Percentiles rank a stretch among this genome's conserved stretches.
Evolutionary conservation across 1,284 basidiomycete genomes (phyloP).

Genomic region (Testicularia cyperi): DNA sequence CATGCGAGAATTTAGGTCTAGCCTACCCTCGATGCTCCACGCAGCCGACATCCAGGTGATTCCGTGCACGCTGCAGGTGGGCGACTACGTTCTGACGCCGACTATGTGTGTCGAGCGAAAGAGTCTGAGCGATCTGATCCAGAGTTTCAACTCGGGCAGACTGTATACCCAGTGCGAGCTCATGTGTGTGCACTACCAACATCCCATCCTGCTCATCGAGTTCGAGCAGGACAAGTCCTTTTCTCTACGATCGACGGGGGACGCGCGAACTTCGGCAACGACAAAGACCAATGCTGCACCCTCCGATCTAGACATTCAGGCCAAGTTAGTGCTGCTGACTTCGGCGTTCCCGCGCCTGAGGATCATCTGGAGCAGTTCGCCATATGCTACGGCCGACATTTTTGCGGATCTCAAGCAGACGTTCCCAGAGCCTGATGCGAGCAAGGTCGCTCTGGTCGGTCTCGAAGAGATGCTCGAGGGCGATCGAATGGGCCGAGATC

Average conservation of each 20-base stretch:
- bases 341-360: slow-evolving; percentile 86
- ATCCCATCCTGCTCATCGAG: slow-evolving; percentile 91
- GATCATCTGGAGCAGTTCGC: slow-evolving; percentile 95
- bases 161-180: slow-evolving; percentile 96
- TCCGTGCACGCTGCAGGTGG: slow-evolving; percentile 87
- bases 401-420: slow-evolving; percentile 89
- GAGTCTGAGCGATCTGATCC: slow-evolving; percentile 84
- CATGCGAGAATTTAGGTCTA: slow-evolving; percentile 92
- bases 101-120: slow-evolving; percentile 96
- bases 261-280: slow-evolving; percentile 4
- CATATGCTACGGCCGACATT: slow-evolving; percentile 86
- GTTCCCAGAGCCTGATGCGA: slow-evolving; percentile 78
- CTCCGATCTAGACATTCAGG: slow-evolving; percentile 68
- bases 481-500: neutral
- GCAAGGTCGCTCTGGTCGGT: slow-evolving; percentile 70
- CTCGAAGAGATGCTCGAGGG: slow-evolving; percentile 21
- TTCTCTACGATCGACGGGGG: slow-evolving; percentile 64
- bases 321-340: slow-evolving; percentile 85
- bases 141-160: slow-evolving; percentile 88
- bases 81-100: slow-evolving; percentile 92
- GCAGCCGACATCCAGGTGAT: slow-evolving; percentile 77
- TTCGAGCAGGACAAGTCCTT: slow-evolving; percentile 97
- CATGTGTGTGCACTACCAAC: slow-evolving; percentile 94
- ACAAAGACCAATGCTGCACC: slow-evolving; percentile 52
- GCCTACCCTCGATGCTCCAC: slow-evolving; percentile 85